Evolutionary conservation across 2,329 filamentous ascomycete species (phyloP).

Genomic region (Knufia fluminis): DNA sequence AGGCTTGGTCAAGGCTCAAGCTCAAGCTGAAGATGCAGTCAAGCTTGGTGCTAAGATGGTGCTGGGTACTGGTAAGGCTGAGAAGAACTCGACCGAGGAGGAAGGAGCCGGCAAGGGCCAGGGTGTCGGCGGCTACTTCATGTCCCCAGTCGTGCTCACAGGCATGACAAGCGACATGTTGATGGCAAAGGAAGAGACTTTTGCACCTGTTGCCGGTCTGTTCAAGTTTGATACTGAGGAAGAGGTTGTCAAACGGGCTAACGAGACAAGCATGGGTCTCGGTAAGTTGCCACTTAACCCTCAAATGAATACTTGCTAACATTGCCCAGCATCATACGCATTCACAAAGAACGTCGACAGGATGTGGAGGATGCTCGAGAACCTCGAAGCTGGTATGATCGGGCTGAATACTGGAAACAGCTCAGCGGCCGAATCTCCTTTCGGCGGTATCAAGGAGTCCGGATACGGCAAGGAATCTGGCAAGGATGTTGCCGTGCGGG

Average conservation of each 20-base stretch:
- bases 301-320: conserved; percentile 55
- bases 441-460: conserved; percentile 59
- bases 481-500: conserved; percentile 55
- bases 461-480: conserved; percentile 61
- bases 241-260: conserved; percentile 44
- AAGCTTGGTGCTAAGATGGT: conserved; percentile 55
- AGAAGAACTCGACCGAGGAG: conserved; percentile 30
- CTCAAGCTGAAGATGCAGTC: conserved; percentile 57
- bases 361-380: conserved; percentile 57
- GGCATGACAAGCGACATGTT: conserved; percentile 51
- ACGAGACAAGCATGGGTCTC: conserved; percentile 22
- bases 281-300: neutral
- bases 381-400: conserved; percentile 61
- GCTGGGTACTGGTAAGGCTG: conserved; percentile 44
- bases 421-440: conserved; percentile 58
- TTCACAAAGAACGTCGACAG: conserved; percentile 61
- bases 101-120: conserved; percentile 41
- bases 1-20: conserved; percentile 45
- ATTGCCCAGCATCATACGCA: conserved; percentile 47
- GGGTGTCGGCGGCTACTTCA: conserved; percentile 53
- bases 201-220: conserved; percentile 55
- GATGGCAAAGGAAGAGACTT: conserved; percentile 52
- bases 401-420: conserved; percentile 49
- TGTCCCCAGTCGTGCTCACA: conserved; percentile 57
- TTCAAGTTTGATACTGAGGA: conserved; percentile 59